Base-by-base conservation (phyloP, 768 basidiomycete genomes). In the Glaciozyma martinii region DNA sequence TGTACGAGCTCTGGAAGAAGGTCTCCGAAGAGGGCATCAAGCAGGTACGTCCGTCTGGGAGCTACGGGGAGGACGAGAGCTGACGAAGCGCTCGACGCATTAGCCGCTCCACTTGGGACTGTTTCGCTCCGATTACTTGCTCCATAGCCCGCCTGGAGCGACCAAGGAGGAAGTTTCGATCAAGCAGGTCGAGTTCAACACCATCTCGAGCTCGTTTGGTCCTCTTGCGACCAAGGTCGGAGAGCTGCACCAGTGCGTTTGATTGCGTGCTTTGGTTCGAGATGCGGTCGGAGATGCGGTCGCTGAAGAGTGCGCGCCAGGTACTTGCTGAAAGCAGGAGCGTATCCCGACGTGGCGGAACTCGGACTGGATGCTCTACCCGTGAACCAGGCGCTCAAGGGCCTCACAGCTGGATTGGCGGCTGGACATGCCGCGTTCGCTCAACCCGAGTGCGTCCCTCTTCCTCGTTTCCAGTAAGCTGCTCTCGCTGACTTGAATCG, bases 101-200 rank as follows among this genome's bases (percentile, higher is more conserved):
- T 64, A 97, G 92, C 83, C 84, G 0, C 78, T 89, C 54, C 88
- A 95, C 66, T 82, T 98, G 9, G 92, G 93, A 25, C 77, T 99
- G 25, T 95, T 94, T 78, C 82, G 94, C 61, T 95, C 92, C 15
- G 94, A 99, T 78, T 99, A 97, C 77, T 80, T 98, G 37, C 78
- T 97, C 27, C 90, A 99, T 70, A 76, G 80, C 12, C 79, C 72
- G 0, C 29, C 66, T 75, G 77, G 33, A 74, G 79, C 5, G 72
- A 79, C 19, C 76, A 78, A 9, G 23, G 59, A 52, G 10, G n/a
- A 58, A 19, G n/a, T 70, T n/a, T 60, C 71, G n/a, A 76, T 99
- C 67, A 94, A 92, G 75, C 94, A 99, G 77, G 94, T 98, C 49
- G 94, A 99, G 76, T 95, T 97, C 78, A 99, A 99, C 75, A 95